A percentile compares a stretch with the other conserved stretches of the same genome.
phyloP scores from a whole-genome alignment of 805 yeast species.

The Ogataea kodamae region DNA sequence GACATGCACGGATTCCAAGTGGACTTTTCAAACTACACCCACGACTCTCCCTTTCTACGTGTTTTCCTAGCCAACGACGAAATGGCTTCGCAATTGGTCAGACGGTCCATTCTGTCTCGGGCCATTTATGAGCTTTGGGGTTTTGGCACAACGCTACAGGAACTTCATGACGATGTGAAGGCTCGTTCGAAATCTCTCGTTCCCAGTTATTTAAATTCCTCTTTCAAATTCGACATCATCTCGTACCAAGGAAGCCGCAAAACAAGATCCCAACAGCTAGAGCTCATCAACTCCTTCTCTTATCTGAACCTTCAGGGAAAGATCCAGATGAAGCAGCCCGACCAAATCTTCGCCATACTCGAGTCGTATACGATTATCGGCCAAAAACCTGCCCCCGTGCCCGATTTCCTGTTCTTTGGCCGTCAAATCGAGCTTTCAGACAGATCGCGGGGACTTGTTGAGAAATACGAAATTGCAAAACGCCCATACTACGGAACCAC shows the following conservation, averaged over 20 bases:
- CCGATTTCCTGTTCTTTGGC: constrained; percentile 68
- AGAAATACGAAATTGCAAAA: constrained; percentile 73
- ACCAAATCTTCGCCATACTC: constrained; percentile 62
- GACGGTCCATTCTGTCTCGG: constrained; percentile 64
- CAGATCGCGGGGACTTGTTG: constrained; percentile 60
- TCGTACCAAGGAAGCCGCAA: constrained; percentile 68
- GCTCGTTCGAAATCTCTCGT: constrained; percentile 28
- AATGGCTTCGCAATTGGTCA: constrained; percentile 60
- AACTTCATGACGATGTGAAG: constrained; percentile 53
- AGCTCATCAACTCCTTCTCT: constrained; percentile 65
- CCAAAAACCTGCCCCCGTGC: constrained; percentile 40
- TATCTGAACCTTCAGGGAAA: constrained; percentile 74
- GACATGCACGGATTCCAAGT: constrained; percentile 51
- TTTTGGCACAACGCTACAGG: constrained; percentile 50
- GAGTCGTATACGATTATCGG: constrained; percentile 57
- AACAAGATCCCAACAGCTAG: constrained; percentile 46
- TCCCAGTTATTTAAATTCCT: constrained; percentile 37
- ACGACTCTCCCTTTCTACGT: constrained; percentile 63
- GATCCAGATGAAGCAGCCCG: constrained; percentile 74
- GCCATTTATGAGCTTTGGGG: constrained; percentile 89
- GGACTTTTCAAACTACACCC: constrained; percentile 58
- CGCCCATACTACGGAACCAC: constrained; percentile 93
- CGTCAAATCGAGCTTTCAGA: constrained; percentile 62
- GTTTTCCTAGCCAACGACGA: constrained; percentile 65
- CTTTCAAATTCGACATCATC: constrained; percentile 82